Evolutionary conservation across 2,329 filamentous ascomycete species (phyloP), one percentile per base, ranked within the genome.

Genomic region (Nemania sp.): DNA sequence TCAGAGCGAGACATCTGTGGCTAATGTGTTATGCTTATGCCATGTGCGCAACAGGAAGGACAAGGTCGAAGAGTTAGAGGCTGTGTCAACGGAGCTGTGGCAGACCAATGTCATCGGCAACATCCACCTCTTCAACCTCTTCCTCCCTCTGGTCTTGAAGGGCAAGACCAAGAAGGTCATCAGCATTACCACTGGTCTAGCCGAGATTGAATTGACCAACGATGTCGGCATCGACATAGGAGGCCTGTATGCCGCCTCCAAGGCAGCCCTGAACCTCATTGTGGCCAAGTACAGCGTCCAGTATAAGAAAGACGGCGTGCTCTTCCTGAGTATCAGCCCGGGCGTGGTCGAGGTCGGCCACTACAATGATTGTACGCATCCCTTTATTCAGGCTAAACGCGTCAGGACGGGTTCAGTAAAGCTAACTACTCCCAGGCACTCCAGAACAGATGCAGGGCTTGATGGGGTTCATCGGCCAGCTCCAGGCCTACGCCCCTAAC

Each of bases 81-180:
- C n/a, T n/a, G n/a, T n/a, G n/a, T n/a, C n/a, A n/a, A n/a, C n/a
- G n/a, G n/a, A n/a, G n/a, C n/a, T n/a, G n/a, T n/a, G n/a, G n/a
- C n/a, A n/a, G n/a, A n/a, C n/a, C n/a, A n/a, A n/a, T n/a, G n/a
- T n/a, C n/a, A n/a, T n/a, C n/a, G n/a, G 25, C 25, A 29, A 29
- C 25, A 29, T 87, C 57, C 77, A 85, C 62, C 75, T 84, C 0
- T 79, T 83, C 70, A 82, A 82, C 64, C 66, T 79, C 0, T 85
- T 84, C 67, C 48, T 83, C 1, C 83, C 85, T 0, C 75, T 87
- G 0, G 72, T 88, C 34, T 71, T 76, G 1, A 80, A 82, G 46
- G 80, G 84, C 3, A 66, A 72, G 18, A 73, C 75, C 0, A 64
- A 85, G 46, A 69, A 74, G 0, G 52, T 71, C 1, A 63, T 66